phyloP scores from a whole-genome alignment of 2,329 filamentous ascomycete species.

The Chrysosphaeria jannelii region DNA sequence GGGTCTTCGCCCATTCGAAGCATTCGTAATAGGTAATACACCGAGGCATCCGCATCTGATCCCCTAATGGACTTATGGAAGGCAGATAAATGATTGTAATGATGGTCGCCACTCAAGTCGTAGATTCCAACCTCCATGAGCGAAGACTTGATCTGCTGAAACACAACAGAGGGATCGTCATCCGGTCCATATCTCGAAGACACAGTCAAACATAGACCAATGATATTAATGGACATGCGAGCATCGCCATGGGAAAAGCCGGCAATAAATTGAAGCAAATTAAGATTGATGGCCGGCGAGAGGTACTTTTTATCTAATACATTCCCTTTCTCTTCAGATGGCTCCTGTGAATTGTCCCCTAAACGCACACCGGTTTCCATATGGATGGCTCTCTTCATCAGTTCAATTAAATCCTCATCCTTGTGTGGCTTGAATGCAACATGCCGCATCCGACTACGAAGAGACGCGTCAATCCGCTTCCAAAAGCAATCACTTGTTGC shows the following conservation, averaged over 20 bases:
- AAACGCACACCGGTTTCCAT: slow-evolving; percentile 16
- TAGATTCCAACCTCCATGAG: slow-evolving; percentile 86
- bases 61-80: slow-evolving; percentile 91
- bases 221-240: slow-evolving; percentile 67
- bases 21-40: slow-evolving; percentile 94
- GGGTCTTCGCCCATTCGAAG: slow-evolving; percentile 83
- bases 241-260: slow-evolving; percentile 80
- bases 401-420: slow-evolving; percentile 38
- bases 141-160: slow-evolving; percentile 47
- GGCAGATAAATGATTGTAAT: slow-evolving; percentile 87
- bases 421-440: slow-evolving; percentile 59
- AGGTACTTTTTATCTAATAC: too few species aligned
- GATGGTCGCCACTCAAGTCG: slow-evolving; percentile 64
- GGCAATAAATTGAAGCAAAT: slow-evolving; percentile 54
- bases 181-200: too few species aligned
- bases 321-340: too few species aligned
- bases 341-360: too few species aligned
- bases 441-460: slow-evolving; percentile 68
- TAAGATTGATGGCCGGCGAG: slow-evolving; percentile 49
- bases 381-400: slow-evolving; percentile 44
- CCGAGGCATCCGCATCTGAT: slow-evolving; percentile 53
- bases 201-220: too few species aligned
- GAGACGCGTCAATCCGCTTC: slow-evolving; percentile 68
- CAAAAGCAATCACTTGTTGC: slow-evolving; percentile 94
- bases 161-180: too few species aligned